Evolutionary conservation across 1,284 basidiomycete species (phyloP).

Genomic region (Grifola frondosa): DNA sequence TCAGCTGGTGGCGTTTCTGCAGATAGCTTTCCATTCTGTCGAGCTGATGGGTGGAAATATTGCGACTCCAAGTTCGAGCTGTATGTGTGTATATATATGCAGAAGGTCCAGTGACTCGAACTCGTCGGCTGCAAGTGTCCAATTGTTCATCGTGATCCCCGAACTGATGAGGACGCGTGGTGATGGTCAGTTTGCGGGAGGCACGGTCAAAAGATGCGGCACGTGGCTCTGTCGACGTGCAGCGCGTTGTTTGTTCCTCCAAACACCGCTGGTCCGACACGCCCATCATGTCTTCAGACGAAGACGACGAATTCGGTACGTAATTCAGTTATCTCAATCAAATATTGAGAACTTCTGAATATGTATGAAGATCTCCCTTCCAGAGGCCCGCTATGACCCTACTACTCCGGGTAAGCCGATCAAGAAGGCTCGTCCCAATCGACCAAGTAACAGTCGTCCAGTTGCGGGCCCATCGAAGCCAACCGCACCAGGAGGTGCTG

Average conservation of each 20-base stretch:
- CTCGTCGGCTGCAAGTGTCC: too few species aligned
- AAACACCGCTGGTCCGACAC: constrained; percentile 14
- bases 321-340: background rate
- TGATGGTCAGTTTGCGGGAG: too few species aligned
- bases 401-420: constrained; percentile 26
- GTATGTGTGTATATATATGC: too few species aligned
- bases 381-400: constrained; percentile 23
- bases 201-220: background rate
- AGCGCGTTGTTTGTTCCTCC: constrained; percentile 16
- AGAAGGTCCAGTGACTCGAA: too few species aligned
- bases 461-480: constrained; percentile 26
- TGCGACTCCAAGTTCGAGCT: too few species aligned
- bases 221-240: constrained; percentile 7
- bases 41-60: too few species aligned
- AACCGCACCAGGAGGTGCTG: constrained; percentile 7
- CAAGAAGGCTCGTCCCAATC: constrained; percentile 20
- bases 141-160: too few species aligned
- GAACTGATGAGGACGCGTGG: background rate
- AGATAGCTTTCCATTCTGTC: constrained; percentile 39
- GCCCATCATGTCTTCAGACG: constrained; percentile 20
- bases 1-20: constrained; percentile 43
- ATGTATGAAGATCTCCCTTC: constrained; percentile 11
- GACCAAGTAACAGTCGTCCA: constrained; percentile 12
- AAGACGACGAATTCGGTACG: constrained; percentile 25
- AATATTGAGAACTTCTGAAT: constrained; percentile 21